A percentile compares a stretch with the other conserved stretches of the same genome.
Conservation (phyloP, 495 filamentous ascomycete genomes). For the Gamarada debralockiae region DNA sequence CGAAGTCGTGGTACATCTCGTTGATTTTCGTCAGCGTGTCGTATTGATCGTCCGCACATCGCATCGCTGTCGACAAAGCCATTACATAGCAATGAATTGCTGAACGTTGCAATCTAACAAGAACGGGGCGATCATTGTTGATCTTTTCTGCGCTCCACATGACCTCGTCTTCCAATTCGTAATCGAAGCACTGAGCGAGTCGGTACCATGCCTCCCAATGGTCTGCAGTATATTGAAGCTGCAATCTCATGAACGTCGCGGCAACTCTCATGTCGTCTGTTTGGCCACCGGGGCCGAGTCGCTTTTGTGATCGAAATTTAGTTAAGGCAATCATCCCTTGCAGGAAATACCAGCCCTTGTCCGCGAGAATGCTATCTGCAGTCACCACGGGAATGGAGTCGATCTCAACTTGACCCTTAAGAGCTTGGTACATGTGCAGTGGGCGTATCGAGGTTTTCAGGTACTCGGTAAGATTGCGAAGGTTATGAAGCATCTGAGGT, state of each 20-base stretch:
- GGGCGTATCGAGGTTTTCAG: conserved; percentile 80
- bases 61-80: conserved; percentile 71
- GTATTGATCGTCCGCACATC: conserved; percentile 53
- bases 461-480: conserved; percentile 68
- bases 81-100: conserved; percentile 93
- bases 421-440: conserved; percentile 68
- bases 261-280: conserved; percentile 86
- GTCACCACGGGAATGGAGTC: conserved; percentile 48
- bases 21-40: conserved; percentile 66
- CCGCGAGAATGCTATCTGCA: conserved; percentile 56
- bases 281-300: conserved; percentile 62
- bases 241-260: conserved; percentile 74
- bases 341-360: conserved; percentile 89
- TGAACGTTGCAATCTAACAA: conserved; percentile 71
- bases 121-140: conserved; percentile 74
- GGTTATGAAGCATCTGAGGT: conserved; percentile 68
- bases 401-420: conserved; percentile 68
- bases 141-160: conserved; percentile 96
- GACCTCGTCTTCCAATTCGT: conserved; percentile 84
- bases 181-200: conserved; percentile 86
- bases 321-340: conserved; percentile 83
- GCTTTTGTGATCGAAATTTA: conserved; percentile 82
- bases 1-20: conserved; percentile 87
- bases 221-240: conserved; percentile 78
- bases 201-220: conserved; percentile 97